Evolutionary conservation across 495 filamentous ascomycete species (phyloP).

Genomic region (Cairneyella variabilis): DNA sequence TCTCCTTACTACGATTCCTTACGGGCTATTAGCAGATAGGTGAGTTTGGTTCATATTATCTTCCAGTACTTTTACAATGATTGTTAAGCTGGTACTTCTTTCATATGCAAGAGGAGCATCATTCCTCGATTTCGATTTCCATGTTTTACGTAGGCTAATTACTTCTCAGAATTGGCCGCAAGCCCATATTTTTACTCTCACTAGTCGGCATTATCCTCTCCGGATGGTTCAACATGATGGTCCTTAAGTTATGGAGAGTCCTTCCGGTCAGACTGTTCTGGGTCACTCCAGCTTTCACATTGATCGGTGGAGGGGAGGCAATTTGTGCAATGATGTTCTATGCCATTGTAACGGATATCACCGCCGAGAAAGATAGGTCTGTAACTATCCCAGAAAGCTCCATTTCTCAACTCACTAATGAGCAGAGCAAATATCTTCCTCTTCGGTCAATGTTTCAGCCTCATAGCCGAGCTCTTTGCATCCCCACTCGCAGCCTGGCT

Average conservation of each 20-base stretch:
- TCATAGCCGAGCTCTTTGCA: conserved; percentile 47
- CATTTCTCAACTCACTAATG: background rate
- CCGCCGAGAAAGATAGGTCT: conserved; percentile 49
- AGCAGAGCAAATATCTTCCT: conserved; percentile 50
- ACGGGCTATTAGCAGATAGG: conserved; percentile 35
- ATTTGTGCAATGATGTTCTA: conserved; percentile 48
- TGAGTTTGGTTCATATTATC: conserved; percentile 21
- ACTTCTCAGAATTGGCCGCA: conserved; percentile 15
- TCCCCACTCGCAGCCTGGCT: conserved; percentile 50
- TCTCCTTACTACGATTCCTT: conserved; percentile 32
- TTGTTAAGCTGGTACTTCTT: no score
- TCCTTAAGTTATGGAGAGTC: conserved; percentile 13
- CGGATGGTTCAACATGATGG: conserved; percentile 6
- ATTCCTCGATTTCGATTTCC: no score
- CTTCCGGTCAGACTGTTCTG: conserved; percentile 49
- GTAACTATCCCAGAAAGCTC: conserved; percentile 1
- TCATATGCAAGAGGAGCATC: no score
- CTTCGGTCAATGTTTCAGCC: conserved; percentile 39
- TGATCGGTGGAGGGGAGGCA: conserved; percentile 52
- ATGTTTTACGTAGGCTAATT: background rate
- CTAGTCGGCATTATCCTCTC: conserved; percentile 11
- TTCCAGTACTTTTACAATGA: background rate
- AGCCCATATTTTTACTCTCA: conserved; percentile 12
- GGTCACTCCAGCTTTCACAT: conserved; percentile 46
- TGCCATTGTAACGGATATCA: conserved; percentile 56